Conservation (phyloP, 2,329 filamentous ascomycete species). For the Scedosporium boydii region DNA sequence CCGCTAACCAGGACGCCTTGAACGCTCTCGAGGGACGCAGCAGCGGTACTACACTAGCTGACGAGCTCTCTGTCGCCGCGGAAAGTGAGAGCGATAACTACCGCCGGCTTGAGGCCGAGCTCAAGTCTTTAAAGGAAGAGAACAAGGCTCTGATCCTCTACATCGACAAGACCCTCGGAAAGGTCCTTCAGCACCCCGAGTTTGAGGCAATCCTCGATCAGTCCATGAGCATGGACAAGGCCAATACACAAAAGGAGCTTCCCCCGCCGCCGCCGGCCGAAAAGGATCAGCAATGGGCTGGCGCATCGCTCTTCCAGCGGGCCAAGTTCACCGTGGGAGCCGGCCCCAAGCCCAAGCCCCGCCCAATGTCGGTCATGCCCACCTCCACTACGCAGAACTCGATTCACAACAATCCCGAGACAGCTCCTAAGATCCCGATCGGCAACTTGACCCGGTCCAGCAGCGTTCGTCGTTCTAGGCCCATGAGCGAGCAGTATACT, state of each 20-base stretch:
- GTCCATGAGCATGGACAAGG: constrained; percentile 43
- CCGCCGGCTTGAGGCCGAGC: constrained; percentile 66
- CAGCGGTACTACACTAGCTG: constrained; percentile 57
- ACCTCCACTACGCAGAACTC: constrained; percentile 22
- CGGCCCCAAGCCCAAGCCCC: constrained; percentile 36
- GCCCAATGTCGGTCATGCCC: constrained; percentile 50
- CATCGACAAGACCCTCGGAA: constrained; percentile 98
- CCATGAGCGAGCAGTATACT: constrained; percentile 55
- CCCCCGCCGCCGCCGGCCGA: constrained; percentile 49
- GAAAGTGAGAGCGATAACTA: constrained; percentile 52
- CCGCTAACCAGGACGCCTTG: constrained; percentile 55
- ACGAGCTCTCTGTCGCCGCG: constrained; percentile 53
- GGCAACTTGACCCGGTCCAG: constrained; percentile 42
- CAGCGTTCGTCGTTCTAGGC: constrained; percentile 44
- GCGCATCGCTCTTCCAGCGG: constrained; percentile 24
- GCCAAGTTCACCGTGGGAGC: constrained; percentile 44
- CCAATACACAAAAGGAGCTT: constrained; percentile 72
- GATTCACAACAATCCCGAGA: constrained; percentile 56
- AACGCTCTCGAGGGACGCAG: constrained; percentile 51
- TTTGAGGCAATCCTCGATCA: constrained; percentile 91
- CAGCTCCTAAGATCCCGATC: constrained; percentile 68
- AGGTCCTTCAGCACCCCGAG: constrained; percentile 85
- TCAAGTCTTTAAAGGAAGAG: constrained; percentile 76
- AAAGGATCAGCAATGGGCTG: constrained; percentile 14
- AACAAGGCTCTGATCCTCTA: constrained; percentile 97